Conservation (phyloP, 2,329 filamentous ascomycete genomes). For the Fusarium chlamydosporum region DNA sequence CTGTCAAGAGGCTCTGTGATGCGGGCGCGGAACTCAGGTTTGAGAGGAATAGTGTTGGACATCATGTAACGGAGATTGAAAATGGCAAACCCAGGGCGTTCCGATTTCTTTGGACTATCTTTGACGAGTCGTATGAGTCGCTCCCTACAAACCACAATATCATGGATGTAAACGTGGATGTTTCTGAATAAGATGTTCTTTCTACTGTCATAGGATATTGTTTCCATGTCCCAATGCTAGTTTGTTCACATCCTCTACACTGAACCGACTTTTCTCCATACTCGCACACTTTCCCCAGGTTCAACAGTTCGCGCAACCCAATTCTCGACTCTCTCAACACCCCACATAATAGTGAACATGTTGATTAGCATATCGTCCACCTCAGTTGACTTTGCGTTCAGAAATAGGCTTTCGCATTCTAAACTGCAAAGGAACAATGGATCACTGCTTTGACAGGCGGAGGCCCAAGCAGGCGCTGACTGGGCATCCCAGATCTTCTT, state of each 20-base stretch:
- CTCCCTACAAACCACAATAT: not conserved
- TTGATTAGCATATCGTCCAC: constrained; percentile 7
- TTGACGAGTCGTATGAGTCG: constrained; percentile 36
- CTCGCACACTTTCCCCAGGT: not conserved
- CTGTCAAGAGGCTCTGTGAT: constrained; percentile 59
- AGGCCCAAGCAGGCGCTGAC: not conserved
- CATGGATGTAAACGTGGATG: not conserved
- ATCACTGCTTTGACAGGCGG: not conserved
- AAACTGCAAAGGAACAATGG: constrained; percentile 15
- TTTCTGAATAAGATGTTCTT: not conserved
- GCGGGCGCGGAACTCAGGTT: constrained; percentile 60
- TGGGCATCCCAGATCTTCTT: constrained; percentile 14
- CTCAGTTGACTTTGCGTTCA: constrained; percentile 12
- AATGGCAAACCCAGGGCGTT: constrained; percentile 35
- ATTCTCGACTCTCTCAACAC: constrained; percentile 25
- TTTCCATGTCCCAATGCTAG: too few species aligned
- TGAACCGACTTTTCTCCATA: constrained; percentile 5
- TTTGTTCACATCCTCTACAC: too few species aligned
- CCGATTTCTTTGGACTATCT: constrained; percentile 34
- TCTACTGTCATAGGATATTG: not conserved
- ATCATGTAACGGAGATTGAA: constrained; percentile 54
- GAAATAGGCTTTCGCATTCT: constrained; percentile 18
- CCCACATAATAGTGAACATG: constrained; percentile 29
- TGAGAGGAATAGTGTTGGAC: constrained; percentile 60
- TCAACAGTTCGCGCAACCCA: constrained; percentile 16